Percentiles rank a stretch among this genome's conserved stretches.
These are phyloP conservation scores for Boletus rubescentipes DNA, from an alignment of 768 basidiomycete species.

Conservation along the genomic window DNA sequence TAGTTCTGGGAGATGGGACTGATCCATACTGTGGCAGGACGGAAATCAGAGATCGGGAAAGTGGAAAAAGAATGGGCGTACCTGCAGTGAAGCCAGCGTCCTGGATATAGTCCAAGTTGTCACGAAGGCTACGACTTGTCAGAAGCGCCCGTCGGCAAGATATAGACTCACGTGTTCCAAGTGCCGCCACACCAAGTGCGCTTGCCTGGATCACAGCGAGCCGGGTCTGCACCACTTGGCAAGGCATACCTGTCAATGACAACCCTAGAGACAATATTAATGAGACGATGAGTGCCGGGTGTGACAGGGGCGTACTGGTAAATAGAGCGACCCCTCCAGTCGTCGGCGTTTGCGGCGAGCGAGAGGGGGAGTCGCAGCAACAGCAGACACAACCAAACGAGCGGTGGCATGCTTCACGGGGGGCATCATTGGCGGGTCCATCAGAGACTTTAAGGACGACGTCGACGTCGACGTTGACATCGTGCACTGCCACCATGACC, in stretches of 20 bases:
- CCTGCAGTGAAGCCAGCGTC: constrained; percentile 79
- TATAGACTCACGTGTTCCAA: constrained; percentile 10
- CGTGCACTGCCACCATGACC: neutral
- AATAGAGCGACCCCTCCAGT: constrained; percentile 17
- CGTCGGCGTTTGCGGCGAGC: constrained; percentile 9
- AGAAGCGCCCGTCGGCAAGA: neutral
- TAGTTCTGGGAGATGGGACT: constrained; percentile 81
- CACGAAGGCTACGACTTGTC: constrained; percentile 45
- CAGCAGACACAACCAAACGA: constrained; percentile 1
- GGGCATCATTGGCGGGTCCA: no score
- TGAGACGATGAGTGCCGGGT: neutral
- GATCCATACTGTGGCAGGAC: constrained; percentile 62
- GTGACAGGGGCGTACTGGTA: constrained; percentile 6
- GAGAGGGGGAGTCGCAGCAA: neutral
- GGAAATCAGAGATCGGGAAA: neutral
- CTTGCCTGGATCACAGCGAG: constrained; percentile 6
- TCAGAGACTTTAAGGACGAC: neutral
- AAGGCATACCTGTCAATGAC: constrained; percentile 15
- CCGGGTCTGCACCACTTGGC: constrained; percentile 7
- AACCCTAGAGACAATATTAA: neutral
- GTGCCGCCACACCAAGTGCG: constrained; percentile 20
- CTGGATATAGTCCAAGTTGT: constrained; percentile 85
- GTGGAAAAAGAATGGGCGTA: constrained; percentile 26
- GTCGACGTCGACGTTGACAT: neutral
- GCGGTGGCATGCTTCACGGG: constrained; percentile 3